Percentiles rank a stretch among this genome's conserved stretches.
Evolutionary conservation across 2,329 filamentous ascomycete genomes (phyloP).

Genomic region (Didymella exigua): DNA sequence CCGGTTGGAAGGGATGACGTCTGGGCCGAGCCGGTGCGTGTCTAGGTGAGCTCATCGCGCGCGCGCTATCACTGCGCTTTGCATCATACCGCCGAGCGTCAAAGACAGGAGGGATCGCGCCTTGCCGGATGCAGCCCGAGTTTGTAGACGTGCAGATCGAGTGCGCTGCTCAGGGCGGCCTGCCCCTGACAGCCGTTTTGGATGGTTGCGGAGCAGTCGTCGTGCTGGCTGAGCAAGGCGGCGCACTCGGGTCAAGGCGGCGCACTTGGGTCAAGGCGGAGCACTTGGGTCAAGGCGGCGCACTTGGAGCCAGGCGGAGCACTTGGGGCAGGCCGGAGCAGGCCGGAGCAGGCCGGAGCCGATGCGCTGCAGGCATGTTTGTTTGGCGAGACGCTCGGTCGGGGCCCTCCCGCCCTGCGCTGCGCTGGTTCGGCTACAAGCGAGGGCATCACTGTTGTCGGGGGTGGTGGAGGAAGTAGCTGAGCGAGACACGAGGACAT

Average conservation of each 20-base stretch:
- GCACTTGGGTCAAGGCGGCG: no score
- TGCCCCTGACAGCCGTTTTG: neutral
- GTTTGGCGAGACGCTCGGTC: conserved; percentile 5
- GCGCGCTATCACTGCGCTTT: conserved; percentile 10
- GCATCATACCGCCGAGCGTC: conserved; percentile 10
- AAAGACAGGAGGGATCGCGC: conserved; percentile 3
- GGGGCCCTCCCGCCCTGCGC: conserved; percentile 2
- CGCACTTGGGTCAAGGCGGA: no score
- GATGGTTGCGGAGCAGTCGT: conserved; percentile 6
- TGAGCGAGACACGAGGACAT: neutral
- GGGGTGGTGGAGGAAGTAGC: neutral
- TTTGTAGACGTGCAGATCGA: neutral
- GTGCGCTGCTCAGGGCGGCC: neutral
- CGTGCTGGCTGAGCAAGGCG: no score
- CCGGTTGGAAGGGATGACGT: conserved; percentile 11
- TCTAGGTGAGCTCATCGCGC: neutral
- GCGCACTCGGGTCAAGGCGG: no score
- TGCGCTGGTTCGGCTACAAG: conserved; percentile 9
- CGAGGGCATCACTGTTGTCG: conserved; percentile 3
- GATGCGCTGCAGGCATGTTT: conserved; percentile 6
- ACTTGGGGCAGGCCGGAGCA: no score
- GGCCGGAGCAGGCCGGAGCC: neutral
- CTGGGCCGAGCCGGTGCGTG: neutral
- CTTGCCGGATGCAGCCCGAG: conserved; percentile 8
- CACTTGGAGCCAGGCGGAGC: no score